Conservation (phyloP, 179 eudicot species). For the Spergularia azorica region DNA sequence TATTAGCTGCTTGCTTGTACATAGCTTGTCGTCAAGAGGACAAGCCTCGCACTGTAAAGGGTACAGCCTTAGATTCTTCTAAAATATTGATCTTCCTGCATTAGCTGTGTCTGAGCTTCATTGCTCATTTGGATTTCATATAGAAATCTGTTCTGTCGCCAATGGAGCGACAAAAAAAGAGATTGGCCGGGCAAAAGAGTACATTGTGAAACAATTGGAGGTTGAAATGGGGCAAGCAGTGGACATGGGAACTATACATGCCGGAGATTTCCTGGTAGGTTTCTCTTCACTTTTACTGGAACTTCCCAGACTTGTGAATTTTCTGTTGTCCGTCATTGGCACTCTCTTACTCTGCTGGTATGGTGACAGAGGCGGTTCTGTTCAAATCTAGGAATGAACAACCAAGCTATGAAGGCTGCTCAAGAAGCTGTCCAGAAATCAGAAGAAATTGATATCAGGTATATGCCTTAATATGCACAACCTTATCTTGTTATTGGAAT, state of each 20-base stretch:
- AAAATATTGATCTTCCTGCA: slow-evolving; percentile 40
- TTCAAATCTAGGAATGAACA: slow-evolving; percentile 87
- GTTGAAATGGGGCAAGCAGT: slow-evolving; percentile 86
- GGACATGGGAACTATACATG: slow-evolving; percentile 90
- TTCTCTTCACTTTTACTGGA: slow-evolving; percentile 5
- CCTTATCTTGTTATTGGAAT: background rate
- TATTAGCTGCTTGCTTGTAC: slow-evolving; percentile 92
- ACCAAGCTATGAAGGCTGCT: slow-evolving; percentile 88
- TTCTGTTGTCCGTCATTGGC: slow-evolving; percentile 6
- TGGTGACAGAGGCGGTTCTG: slow-evolving; percentile 75
- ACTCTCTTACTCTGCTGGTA: slow-evolving; percentile 3
- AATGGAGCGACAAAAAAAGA: slow-evolving; percentile 98
- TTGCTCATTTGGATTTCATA: slow-evolving; percentile 55
- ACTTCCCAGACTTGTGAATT: background rate
- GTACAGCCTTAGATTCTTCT: slow-evolving; percentile 46
- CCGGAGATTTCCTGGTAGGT: slow-evolving; percentile 90
- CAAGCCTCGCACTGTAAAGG: slow-evolving; percentile 97
- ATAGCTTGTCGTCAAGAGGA: slow-evolving; percentile 98
- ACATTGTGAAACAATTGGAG: slow-evolving; percentile 88
- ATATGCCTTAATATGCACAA: slow-evolving; percentile 7
- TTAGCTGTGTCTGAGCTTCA: slow-evolving; percentile 51
- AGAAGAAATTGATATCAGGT: slow-evolving; percentile 90
- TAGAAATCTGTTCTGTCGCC: slow-evolving; percentile 97
- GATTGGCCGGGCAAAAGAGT: slow-evolving; percentile 91
- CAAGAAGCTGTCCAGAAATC: slow-evolving; percentile 87